Evolutionary conservation across 352 stramenopile species (phyloP), one percentile per base, ranked within the genome.

Genomic region (Pseudoperonospora humuli): DNA sequence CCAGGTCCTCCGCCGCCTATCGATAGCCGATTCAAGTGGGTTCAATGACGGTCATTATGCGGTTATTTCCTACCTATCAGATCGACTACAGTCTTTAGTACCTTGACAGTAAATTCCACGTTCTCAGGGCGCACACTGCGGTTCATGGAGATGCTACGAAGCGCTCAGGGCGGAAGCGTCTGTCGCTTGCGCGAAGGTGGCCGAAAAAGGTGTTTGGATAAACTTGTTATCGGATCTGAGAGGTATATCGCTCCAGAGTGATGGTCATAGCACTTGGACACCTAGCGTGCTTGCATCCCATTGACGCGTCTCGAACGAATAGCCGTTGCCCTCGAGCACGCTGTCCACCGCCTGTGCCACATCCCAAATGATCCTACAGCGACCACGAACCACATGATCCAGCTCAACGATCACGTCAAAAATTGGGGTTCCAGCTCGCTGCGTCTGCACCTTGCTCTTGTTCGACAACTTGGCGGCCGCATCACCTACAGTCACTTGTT

Each of bases 31-130:
- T 27, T 13, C 7, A 15, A 2, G 14, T 32, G 5, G 1, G 7
- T 32, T n/a, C 26, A 8, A 17, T n/a, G 5, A 2, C 39, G 17
- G 7, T 34, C 11, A 42, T 29, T 19, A 23, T 3, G 7, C 19
- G 28, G 8, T 11, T 34, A 46, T 26, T 29, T 28, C n/a, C 25
- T n/a, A n/a, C n/a, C n/a, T n/a, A n/a, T n/a, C n/a, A n/a, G n/a
- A n/a, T n/a, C n/a, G n/a, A n/a, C n/a, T n/a, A n/a, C n/a, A n/a
- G n/a, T n/a, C n/a, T n/a, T n/a, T n/a, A n/a, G 23, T 50, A 90
- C 93, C 85, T 69, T 97, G 57, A 98, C 93, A 34, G 88, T 97
- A 61, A 98, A 98, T 61, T 98, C 93, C 29, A 98, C 89, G 67
- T 97, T 96, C 54, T 98, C 93, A 20, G 75, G 75, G 18, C 79